Percentiles rank a stretch among this genome's conserved stretches.
phyloP scores from a whole-genome alignment of 2,329 filamentous ascomycete species.

The Ceratocystis harringtonii region DNA sequence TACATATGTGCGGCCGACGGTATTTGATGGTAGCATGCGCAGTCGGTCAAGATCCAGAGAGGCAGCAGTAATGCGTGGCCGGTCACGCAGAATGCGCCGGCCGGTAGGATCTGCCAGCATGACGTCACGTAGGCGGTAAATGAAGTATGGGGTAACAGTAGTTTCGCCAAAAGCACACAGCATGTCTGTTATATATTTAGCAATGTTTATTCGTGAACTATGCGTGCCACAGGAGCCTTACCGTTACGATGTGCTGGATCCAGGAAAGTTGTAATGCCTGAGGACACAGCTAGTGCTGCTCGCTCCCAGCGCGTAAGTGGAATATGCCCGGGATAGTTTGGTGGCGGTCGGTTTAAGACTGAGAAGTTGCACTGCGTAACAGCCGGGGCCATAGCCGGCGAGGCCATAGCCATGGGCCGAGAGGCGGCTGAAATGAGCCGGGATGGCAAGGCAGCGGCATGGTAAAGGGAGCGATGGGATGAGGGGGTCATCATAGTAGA shows the following conservation, averaged over 20 bases:
- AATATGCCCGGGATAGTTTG: constrained; percentile 85
- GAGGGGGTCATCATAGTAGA: not conserved
- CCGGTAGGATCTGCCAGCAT: constrained; percentile 80
- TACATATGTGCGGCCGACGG: constrained; percentile 69
- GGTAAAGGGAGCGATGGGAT: not conserved
- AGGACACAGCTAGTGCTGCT: constrained; percentile 51
- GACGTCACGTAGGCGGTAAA: constrained; percentile 73
- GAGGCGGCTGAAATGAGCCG: not conserved
- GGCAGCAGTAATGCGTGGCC: constrained; percentile 74
- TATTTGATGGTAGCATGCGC: constrained; percentile 54
- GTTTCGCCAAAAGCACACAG: constrained; percentile 90
- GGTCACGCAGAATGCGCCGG: constrained; percentile 76
- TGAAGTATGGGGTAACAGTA: constrained; percentile 89
- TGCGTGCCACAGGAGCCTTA: constrained; percentile 24
- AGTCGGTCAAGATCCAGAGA: constrained; percentile 52
- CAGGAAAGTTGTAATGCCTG: constrained; percentile 46
- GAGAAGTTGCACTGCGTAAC: constrained; percentile 43
- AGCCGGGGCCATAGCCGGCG: not conserved
- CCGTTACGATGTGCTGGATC: constrained; percentile 64
- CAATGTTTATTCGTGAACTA: no score
- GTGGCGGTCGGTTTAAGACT: constrained; percentile 65
- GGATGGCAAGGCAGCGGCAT: not conserved
- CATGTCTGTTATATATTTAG: constrained; percentile 45
- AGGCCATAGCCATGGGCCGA: not conserved
- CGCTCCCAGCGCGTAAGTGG: constrained; percentile 70